phyloP scores from a whole-genome alignment of 2,329 filamentous ascomycete species.

The Trichoderma koningiopsis region DNA sequence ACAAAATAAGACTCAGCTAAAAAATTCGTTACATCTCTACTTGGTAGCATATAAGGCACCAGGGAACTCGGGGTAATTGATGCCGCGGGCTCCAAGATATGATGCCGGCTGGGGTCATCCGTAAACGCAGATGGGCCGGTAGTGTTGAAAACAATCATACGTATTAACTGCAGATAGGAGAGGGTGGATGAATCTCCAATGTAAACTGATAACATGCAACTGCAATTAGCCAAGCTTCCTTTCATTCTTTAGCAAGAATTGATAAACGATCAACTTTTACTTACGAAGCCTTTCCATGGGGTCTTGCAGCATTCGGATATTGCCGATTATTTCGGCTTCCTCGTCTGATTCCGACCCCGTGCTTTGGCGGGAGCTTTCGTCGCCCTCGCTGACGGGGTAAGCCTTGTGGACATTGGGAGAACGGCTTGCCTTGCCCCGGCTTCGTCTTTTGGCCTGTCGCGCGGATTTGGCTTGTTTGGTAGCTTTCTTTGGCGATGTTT shows the following conservation, averaged over 20 bases:
- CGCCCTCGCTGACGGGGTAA: slow-evolving; percentile 18
- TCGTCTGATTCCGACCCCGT: slow-evolving; percentile 47
- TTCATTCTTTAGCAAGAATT: not conserved
- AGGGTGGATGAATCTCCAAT: slow-evolving; percentile 65
- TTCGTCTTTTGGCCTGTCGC: slow-evolving; percentile 12
- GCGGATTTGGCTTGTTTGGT: not conserved
- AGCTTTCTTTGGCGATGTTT: slow-evolving; percentile 8
- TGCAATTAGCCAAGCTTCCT: slow-evolving; percentile 25
- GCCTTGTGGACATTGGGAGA: not conserved
- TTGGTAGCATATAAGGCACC: slow-evolving; percentile 46
- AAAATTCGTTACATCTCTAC: slow-evolving; percentile 55
- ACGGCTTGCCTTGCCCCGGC: not conserved
- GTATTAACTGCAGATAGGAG: slow-evolving; percentile 62
- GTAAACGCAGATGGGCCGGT: slow-evolving; percentile 60
- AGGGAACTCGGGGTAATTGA: slow-evolving; percentile 41
- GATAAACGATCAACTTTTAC: slow-evolving; percentile 33
- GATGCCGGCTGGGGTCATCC: slow-evolving; percentile 57
- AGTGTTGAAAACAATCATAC: slow-evolving; percentile 59
- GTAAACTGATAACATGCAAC: slow-evolving; percentile 49
- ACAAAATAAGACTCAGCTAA: slow-evolving; percentile 56
- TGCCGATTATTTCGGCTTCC: slow-evolving; percentile 57
- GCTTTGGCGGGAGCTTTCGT: slow-evolving; percentile 39
- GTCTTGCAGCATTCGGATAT: slow-evolving; percentile 62
- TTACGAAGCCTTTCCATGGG: slow-evolving; percentile 58
- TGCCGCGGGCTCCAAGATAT: slow-evolving; percentile 57